Evolutionary conservation across 2,329 filamentous ascomycete genomes (phyloP).

Genomic region (Fusarium burgessii): DNA sequence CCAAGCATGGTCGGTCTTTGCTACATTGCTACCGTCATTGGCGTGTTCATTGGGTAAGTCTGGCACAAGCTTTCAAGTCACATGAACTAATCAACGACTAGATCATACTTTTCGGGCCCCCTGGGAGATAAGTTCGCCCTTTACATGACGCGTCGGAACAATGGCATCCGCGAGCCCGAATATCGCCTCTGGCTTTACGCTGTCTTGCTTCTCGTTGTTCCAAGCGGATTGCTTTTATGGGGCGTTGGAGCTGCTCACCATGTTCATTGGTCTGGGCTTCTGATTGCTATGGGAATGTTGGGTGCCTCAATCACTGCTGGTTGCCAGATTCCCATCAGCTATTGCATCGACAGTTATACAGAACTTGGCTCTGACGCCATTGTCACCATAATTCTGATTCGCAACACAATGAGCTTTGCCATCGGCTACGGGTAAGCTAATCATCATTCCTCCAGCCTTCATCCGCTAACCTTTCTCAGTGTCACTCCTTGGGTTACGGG

Average conservation of each 20-base stretch:
- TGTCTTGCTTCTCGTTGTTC: neutral
- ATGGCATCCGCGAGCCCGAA: neutral
- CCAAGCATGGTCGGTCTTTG: no score
- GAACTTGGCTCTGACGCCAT: neutral
- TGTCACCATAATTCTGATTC: neutral
- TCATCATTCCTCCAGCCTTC: fast-evolving
- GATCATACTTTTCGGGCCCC: neutral
- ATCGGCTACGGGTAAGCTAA: neutral
- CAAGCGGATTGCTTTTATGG: neutral
- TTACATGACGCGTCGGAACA: neutral
- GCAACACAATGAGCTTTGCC: neutral
- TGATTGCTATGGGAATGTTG: neutral
- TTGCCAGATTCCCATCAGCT: neutral
- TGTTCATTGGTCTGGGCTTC: neutral
- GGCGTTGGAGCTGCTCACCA: neutral
- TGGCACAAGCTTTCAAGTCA: no score
- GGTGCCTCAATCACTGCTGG: neutral
- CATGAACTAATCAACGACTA: neutral
- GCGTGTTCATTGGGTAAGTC: no score
- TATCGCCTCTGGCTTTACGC: neutral
- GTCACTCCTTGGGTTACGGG: neutral
- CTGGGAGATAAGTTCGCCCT: neutral
- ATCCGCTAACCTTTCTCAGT: neutral
- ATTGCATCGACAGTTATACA: neutral
- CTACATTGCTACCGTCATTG: no score